phyloP scores from a whole-genome alignment of 371 early-diverging fungal species.

The Apophysomyces elegans region DNA sequence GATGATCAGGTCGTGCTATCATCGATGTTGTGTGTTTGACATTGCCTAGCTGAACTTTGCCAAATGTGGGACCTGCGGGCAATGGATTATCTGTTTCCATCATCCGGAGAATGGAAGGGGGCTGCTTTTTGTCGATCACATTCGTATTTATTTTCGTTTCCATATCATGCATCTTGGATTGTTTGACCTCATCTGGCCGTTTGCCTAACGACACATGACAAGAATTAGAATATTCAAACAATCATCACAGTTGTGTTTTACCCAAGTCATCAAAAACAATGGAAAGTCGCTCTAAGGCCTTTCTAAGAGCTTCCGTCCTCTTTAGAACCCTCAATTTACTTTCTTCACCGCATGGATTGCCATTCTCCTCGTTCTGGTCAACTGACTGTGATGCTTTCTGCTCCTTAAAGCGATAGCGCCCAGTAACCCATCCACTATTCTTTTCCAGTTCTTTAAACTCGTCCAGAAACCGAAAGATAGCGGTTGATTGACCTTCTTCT shows the following conservation, averaged over 20 bases:
- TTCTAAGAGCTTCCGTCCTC: background rate
- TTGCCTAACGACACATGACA: constrained; percentile 9
- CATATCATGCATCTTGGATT: constrained; percentile 3
- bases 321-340: background rate
- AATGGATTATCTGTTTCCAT: constrained; percentile 4
- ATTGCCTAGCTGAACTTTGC: constrained; percentile 1
- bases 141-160: constrained; percentile 7
- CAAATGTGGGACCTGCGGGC: background rate
- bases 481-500: constrained; percentile 18
- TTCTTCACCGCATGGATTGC: background rate
- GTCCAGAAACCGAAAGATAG: constrained; percentile 50
- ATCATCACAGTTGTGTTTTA: constrained; percentile 9
- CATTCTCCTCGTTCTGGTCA: background rate
- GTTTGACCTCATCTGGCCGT: constrained; percentile 8
- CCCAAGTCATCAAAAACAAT: background rate
- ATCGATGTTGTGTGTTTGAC: constrained; percentile 15
- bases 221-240: background rate
- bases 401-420: constrained; percentile 17
- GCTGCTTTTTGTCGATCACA: constrained; percentile 17
- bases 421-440: constrained; percentile 6
- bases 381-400: background rate
- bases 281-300: background rate
- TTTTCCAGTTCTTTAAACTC: constrained; percentile 45
- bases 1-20: background rate
- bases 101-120: constrained; percentile 15